Conservation (phyloP, 192 early-diverging fungal species). For the Coemansia sp. region DNA sequence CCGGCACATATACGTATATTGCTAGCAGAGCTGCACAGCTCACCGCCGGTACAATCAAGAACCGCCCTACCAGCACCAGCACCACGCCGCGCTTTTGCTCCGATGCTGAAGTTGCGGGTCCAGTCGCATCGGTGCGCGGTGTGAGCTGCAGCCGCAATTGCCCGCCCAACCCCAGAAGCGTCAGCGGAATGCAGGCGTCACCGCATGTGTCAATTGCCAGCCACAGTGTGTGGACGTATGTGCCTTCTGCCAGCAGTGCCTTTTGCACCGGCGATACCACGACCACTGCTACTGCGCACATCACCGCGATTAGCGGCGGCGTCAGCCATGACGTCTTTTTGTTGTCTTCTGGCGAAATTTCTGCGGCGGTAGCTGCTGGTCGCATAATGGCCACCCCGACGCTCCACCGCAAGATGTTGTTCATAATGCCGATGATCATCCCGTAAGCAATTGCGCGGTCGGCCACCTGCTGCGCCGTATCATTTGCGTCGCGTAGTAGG, state of each 20-base stretch:
- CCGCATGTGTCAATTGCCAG: conserved; percentile 64
- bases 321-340: conserved; percentile 16
- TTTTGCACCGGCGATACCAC: conserved; percentile 19
- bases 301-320: conserved; percentile 21
- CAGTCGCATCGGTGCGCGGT: background rate
- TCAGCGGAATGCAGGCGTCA: conserved; percentile 68
- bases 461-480: conserved; percentile 33
- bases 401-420: conserved; percentile 74
- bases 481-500: conserved; percentile 37
- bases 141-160: conserved; percentile 46
- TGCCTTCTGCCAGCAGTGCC: conserved; percentile 16
- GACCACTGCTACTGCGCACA: conserved; percentile 18
- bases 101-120: background rate
- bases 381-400: conserved; percentile 63
- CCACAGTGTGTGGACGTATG: conserved; percentile 29
- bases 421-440: conserved; percentile 71
- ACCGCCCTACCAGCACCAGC: conserved; percentile 44
- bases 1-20: conserved; percentile 29
- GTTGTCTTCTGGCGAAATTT: background rate
- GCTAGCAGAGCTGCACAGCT: conserved; percentile 26
- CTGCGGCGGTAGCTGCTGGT: conserved; percentile 7
- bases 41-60: conserved; percentile 34
- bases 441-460: conserved; percentile 73
- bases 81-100: conserved; percentile 23
- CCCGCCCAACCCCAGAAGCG: conserved; percentile 68